phyloP scores from a whole-genome alignment of 352 stramenopile genomes.

The Globisporangium radiosum region DNA sequence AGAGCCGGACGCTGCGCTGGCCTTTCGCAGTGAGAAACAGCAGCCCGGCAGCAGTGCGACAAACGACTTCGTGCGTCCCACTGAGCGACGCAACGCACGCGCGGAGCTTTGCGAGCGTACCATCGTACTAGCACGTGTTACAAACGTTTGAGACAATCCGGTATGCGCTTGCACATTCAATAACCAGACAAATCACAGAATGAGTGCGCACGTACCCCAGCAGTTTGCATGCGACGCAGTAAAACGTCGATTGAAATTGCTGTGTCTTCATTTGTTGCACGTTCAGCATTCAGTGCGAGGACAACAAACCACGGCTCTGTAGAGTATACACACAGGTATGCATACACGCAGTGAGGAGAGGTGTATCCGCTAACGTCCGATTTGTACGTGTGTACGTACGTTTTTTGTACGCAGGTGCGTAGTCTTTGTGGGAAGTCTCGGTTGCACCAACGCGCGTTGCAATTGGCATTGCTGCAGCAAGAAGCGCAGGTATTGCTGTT shows the following conservation, averaged over 20 bases:
- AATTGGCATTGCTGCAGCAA: not conserved
- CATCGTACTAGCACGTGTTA: conserved; percentile 37
- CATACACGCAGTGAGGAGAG: not conserved
- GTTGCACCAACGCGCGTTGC: not conserved
- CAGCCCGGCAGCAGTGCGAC: conserved; percentile 27
- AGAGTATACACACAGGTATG: not conserved
- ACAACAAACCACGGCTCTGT: conserved; percentile 80
- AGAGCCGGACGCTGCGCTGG: conserved; percentile 37
- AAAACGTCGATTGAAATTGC: conserved; percentile 35
- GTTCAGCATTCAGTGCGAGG: conserved; percentile 31
- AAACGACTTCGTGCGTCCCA: conserved; percentile 54
- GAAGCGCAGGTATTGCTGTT: not conserved
- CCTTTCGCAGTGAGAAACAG: conserved; percentile 60
- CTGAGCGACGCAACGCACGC: conserved; percentile 48
- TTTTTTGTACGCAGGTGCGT: conserved; percentile 53
- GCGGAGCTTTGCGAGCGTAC: conserved; percentile 38
- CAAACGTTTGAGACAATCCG: not conserved
- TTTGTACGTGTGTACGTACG: conserved; percentile 22
- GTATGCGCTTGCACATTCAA: no score
- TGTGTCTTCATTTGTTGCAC: conserved; percentile 24
- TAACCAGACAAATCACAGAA: not conserved
- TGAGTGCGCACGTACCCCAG: conserved; percentile 30
- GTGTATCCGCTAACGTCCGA: not conserved
- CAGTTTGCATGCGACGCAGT: conserved; percentile 39
- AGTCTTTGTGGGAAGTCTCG: conserved; percentile 18